Percentiles rank a stretch among this genome's conserved stretches.
phyloP scores from a whole-genome alignment of 202 grass and related monocot species.

The Zizania palustris region DNA sequence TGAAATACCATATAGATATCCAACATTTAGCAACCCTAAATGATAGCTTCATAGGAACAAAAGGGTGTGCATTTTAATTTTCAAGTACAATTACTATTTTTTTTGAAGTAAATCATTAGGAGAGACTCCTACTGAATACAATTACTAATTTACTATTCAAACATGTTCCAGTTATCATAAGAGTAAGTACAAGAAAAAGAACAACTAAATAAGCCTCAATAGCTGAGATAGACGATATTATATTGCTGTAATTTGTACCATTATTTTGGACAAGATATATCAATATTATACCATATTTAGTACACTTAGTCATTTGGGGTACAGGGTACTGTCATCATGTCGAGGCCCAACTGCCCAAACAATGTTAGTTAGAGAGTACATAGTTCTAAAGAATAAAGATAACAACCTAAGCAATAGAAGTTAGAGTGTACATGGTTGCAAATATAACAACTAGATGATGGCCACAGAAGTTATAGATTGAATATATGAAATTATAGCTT shows the following conservation, averaged over 20 bases:
- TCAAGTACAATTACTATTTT: not conserved
- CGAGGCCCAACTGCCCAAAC: not conserved
- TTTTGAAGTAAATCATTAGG: too few species aligned
- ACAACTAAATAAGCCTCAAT: not conserved
- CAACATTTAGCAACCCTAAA: not conserved
- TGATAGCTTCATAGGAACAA: not conserved
- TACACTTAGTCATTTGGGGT: not conserved
- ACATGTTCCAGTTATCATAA: not conserved
- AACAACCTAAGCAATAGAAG: not conserved
- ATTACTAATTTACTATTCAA: not conserved
- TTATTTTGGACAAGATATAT: not conserved
- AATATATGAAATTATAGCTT: slow-evolving; percentile 9
- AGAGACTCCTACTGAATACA: not conserved
- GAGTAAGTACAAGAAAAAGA: not conserved
- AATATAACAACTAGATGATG: not conserved
- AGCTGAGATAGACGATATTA: not conserved
- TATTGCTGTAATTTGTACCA: not conserved
- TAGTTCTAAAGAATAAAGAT: not conserved
- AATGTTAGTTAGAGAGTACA: not conserved
- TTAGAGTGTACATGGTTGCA: not conserved
- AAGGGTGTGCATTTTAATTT: not conserved
- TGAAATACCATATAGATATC: not conserved
- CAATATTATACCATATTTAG: not conserved
- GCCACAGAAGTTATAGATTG: not conserved
- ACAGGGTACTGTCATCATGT: not conserved